Percentiles rank a stretch among this genome's conserved stretches.
These are phyloP conservation scores for Leccinum boreale DNA, from an alignment of 768 basidiomycete genomes.

Conservation along the genomic window DNA sequence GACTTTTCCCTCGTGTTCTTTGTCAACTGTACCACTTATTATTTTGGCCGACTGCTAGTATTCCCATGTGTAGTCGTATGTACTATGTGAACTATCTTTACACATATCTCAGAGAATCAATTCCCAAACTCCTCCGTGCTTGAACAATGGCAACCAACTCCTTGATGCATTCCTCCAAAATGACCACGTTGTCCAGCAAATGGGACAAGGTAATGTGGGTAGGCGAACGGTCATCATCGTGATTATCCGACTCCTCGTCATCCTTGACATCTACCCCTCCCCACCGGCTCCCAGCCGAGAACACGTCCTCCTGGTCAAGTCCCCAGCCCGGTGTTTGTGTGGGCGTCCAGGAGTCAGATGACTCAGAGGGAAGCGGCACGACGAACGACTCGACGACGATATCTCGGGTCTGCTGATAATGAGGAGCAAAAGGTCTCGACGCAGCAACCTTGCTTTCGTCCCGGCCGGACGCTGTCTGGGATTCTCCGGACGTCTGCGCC, in stretches of 20 bases:
- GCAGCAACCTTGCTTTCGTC: slow-evolving; percentile 41
- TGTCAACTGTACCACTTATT: neutral
- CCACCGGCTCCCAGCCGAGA: slow-evolving; percentile 47
- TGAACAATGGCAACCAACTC: slow-evolving; percentile 85
- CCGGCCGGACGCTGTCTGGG: slow-evolving; percentile 43
- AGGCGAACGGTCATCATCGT: slow-evolving; percentile 30
- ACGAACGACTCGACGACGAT: slow-evolving; percentile 70
- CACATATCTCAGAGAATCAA: slow-evolving; percentile 77
- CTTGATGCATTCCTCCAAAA: slow-evolving; percentile 93
- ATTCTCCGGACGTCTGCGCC: slow-evolving; percentile 33
- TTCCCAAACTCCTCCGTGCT: slow-evolving; percentile 78
- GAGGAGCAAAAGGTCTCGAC: slow-evolving; percentile 78
- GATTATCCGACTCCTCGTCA: slow-evolving; percentile 15
- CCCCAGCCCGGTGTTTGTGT: slow-evolving; percentile 49
- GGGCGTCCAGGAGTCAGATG: slow-evolving; percentile 64
- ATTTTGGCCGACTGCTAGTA: neutral
- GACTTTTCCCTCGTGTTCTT: neutral
- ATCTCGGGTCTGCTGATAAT: slow-evolving; percentile 76
- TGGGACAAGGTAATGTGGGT: slow-evolving; percentile 71
- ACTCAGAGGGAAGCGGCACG: slow-evolving; percentile 47
- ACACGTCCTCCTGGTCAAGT: slow-evolving; percentile 69
- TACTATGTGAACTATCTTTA: slow-evolving; percentile 28
- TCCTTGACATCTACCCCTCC: slow-evolving; percentile 30
- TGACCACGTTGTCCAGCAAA: slow-evolving; percentile 89
- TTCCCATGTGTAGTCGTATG: slow-evolving; percentile 7